These are phyloP conservation scores for Phytophthora citricola DNA, from an alignment of 352 stramenopile species.

Conservation along the genomic window DNA sequence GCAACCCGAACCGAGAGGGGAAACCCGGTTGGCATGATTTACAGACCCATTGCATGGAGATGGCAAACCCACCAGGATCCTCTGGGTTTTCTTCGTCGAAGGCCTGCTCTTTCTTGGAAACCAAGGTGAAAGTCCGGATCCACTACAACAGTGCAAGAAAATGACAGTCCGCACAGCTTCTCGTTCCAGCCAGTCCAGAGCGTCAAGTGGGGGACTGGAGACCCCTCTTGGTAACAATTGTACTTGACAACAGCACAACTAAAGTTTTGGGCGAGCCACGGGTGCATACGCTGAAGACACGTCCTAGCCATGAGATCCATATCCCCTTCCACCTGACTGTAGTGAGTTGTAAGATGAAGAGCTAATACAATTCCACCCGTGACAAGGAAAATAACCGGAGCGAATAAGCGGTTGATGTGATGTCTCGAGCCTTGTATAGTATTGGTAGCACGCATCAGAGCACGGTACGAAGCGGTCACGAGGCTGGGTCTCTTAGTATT, in stretches of 20 bases:
- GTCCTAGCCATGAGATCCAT: background rate
- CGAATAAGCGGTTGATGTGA: background rate
- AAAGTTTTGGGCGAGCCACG: background rate
- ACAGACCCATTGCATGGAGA: no score
- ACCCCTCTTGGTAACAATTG: background rate
- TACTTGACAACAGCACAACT: slow-evolving; percentile 6
- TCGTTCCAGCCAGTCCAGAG: background rate
- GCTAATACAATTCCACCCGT: background rate
- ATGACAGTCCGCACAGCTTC: background rate
- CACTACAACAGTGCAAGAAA: background rate
- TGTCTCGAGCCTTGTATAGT: background rate
- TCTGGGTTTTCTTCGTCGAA: no score
- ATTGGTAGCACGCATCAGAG: background rate
- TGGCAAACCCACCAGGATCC: no score
- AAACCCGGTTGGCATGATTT: no score
- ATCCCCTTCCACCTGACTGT: background rate
- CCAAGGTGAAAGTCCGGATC: no score
- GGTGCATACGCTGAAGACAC: slow-evolving; percentile 1
- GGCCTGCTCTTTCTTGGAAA: no score
- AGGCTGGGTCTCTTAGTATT: background rate
- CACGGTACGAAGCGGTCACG: background rate
- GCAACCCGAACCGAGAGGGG: no score
- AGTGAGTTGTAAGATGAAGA: background rate
- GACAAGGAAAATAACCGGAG: background rate
- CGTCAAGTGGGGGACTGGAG: background rate